Evolutionary conservation across 2,329 filamentous ascomycete species (phyloP).

Genomic region (Rutstroemia sp.): DNA sequence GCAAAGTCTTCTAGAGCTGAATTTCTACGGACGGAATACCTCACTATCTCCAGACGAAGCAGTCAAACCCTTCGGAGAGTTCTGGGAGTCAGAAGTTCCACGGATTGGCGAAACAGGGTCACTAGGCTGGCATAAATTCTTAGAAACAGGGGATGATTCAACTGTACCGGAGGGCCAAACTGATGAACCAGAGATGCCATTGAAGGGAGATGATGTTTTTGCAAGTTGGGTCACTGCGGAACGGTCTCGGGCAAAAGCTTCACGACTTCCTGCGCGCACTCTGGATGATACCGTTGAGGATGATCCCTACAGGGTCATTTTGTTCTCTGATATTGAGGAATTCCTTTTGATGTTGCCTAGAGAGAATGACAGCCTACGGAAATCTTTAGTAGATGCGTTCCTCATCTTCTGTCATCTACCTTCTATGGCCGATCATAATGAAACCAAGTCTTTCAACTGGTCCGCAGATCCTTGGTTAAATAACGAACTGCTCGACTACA

Average conservation of each 20-base stretch:
- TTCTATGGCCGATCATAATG: conserved; percentile 30
- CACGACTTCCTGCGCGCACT: conserved; percentile 61
- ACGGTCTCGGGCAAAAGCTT: conserved; percentile 36
- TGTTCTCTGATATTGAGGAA: conserved; percentile 68
- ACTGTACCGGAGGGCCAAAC: conserved; percentile 14
- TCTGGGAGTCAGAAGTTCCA: conserved; percentile 80
- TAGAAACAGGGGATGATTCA: conserved; percentile 25
- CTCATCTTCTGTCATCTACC: conserved; percentile 62
- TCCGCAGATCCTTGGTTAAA: conserved; percentile 48
- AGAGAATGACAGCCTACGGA: conserved; percentile 31
- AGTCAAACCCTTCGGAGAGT: conserved; percentile 52
- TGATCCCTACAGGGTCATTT: conserved; percentile 75
- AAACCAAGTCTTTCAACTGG: conserved; percentile 25
- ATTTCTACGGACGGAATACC: conserved; percentile 48
- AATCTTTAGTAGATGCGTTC: conserved; percentile 60
- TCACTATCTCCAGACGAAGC: conserved; percentile 14
- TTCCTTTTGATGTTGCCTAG: conserved; percentile 49
- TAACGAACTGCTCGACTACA: conserved; percentile 32
- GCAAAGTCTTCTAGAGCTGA: conserved; percentile 74
- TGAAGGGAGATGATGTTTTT: conserved; percentile 29
- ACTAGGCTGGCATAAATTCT: conserved; percentile 60
- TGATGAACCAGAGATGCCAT: conserved; percentile 14
- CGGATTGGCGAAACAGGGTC: conserved; percentile 70
- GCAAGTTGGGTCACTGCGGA: conserved; percentile 47
- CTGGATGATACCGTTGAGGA: conserved; percentile 68